A percentile compares a stretch with the other conserved stretches of the same genome.
These are phyloP conservation scores for Cyathus olla DNA, from an alignment of 1,284 basidiomycete species.

Conservation along the genomic window DNA sequence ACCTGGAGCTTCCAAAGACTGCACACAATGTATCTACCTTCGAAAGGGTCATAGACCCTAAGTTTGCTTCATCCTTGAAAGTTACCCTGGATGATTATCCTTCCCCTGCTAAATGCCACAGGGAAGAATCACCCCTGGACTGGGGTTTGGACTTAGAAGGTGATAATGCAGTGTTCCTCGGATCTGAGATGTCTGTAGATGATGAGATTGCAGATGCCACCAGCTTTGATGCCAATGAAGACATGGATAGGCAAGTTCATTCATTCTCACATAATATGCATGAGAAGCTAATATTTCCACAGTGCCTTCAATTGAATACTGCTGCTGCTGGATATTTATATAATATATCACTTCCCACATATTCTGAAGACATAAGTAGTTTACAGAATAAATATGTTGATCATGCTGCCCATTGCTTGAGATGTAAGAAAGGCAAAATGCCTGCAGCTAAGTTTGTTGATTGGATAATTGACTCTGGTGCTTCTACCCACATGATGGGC, in stretches of 20 bases:
- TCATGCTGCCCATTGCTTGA: slow-evolving; percentile 1
- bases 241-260: background rate
- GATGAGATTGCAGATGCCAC: background rate
- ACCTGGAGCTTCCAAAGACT: background rate
- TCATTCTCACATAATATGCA: background rate
- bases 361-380: background rate
- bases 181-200: background rate
- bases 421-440: slow-evolving; percentile 8
- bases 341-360: background rate
- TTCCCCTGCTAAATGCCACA: background rate
- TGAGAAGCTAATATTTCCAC: background rate
- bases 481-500: slow-evolving; percentile 10
- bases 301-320: background rate
- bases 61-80: background rate
- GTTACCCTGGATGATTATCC: background rate
- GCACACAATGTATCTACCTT: background rate
- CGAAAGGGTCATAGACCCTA: background rate
- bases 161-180: background rate
- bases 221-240: background rate
- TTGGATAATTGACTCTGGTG: slow-evolving; percentile 20
- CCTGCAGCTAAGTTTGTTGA: background rate
- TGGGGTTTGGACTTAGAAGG: background rate
- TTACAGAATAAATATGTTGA: background rate
- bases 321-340: background rate
- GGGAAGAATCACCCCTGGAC: background rate